phyloP scores from a whole-genome alignment of 371 early-diverging fungal species.

The Rhizopus microsporus region DNA sequence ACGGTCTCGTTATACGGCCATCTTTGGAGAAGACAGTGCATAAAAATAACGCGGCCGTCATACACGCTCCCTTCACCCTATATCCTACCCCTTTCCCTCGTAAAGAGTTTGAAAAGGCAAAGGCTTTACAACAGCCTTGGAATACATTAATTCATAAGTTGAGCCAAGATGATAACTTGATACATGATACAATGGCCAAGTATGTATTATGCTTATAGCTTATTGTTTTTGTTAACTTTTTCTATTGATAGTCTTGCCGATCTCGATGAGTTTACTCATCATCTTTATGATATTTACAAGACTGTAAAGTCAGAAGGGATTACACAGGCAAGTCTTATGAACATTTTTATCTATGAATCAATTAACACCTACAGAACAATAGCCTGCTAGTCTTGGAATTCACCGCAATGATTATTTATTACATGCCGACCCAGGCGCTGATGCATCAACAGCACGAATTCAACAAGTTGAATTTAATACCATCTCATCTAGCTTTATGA shows the following conservation, averaged over 20 bases:
- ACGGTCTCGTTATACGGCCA: slow-evolving; percentile 78
- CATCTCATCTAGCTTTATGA: slow-evolving; percentile 89
- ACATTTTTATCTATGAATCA: neutral
- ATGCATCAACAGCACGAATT: slow-evolving; percentile 48
- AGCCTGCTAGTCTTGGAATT: slow-evolving; percentile 78
- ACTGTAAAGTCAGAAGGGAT: slow-evolving; percentile 60
- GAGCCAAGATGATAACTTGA: slow-evolving; percentile 74
- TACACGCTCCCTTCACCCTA: slow-evolving; percentile 88
- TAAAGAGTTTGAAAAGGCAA: slow-evolving; percentile 72
- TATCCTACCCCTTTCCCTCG: slow-evolving; percentile 88
- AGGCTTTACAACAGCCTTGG: slow-evolving; percentile 76
- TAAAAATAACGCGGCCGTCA: slow-evolving; percentile 46
- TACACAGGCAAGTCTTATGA: slow-evolving; percentile 54
- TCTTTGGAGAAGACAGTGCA: slow-evolving; percentile 38
- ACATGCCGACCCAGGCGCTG: slow-evolving; percentile 58
- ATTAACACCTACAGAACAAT: slow-evolving; percentile 11
- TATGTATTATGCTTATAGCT: slow-evolving; percentile 23
- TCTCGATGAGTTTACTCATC: slow-evolving; percentile 83
- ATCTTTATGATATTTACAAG: slow-evolving; percentile 79
- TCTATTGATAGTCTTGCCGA: slow-evolving; percentile 60
- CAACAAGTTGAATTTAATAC: slow-evolving; percentile 98
- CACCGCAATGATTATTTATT: slow-evolving; percentile 94
- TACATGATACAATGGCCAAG: slow-evolving; percentile 75
- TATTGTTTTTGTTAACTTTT: neutral
- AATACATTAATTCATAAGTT: slow-evolving; percentile 83